Base-by-base conservation (phyloP, 306 rosid species). In the Mucuna pruriens region DNA sequence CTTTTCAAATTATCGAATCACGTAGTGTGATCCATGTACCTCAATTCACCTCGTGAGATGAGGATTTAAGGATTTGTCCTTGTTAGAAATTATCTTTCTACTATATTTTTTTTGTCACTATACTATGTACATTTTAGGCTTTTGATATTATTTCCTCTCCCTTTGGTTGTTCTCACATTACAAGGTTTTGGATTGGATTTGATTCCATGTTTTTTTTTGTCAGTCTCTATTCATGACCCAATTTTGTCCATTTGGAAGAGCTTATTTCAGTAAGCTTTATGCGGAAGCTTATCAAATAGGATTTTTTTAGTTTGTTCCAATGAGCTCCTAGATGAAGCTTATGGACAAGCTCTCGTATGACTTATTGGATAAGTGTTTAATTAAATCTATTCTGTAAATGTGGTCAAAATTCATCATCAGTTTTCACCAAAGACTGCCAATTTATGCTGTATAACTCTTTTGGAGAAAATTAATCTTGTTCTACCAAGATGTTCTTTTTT, bases 141-240 rank as follows among this genome's bases (percentile, higher is more conserved):
- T 75, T 57, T n/a, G 29, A 39, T 42, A 12, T 13, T 22, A 5
- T 16, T 13, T 26, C 19, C 40, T 23, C 19, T 36, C 9, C 40
- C 25, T 17, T 15, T 70, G 44, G 39, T 10, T n/a, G 15, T 82
- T 42, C 12, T 58, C 25, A 25, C 6, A n/a, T 22, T 78, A 16
- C 46, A 72, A 4, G 52, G 71, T 55, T 58, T 68, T 80, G 73
- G 61, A 61, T 38, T 44, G 33, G 60, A 46, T 36, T 31, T 42
- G 36, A 60, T 49, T 52, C 22, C 61, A 11, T 61, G 44, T 38
- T 42, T 15, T 64, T 54, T 54, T 42, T 11, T 42, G 63, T 23
- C 38, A 13, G 5, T 39, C 9, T 46, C 25, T 20, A 10, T 33
- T 76, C 73, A 76, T 45, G 22, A 19, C 3, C 20, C 11, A 40